Base-by-base conservation (phyloP, 495 filamentous ascomycete species). In the Hypoxylon subgilvum region DNA sequence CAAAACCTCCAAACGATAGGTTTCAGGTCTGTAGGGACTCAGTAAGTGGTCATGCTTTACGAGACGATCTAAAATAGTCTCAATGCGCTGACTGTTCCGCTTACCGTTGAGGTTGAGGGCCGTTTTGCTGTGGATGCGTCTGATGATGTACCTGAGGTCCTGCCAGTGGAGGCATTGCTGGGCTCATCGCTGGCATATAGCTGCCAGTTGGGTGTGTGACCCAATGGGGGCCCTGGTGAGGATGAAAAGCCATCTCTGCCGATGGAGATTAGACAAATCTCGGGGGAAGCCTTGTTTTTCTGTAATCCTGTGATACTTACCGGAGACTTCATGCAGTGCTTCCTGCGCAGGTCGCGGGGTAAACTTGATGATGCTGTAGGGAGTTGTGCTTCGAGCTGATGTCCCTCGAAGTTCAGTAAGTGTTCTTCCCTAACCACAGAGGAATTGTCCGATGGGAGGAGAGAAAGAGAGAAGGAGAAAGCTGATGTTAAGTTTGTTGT, bases 111-210 rank as follows among this genome's bases (percentile, higher is more conserved):
- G 23, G 32, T 39, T 45, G 43, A 52, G 65, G 41, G 22, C 60
- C 67, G 50, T 46, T 55, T 47, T 35, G 58, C 51, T 65, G 53
- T 60, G 58, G 40, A 44, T 55, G 63, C 51, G 45, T 39, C 18
- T 65, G 61, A 28, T 60, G 48, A 10, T 63, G 67, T 32, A 63
- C 41, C 16, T 69, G 67, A 40, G 67, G 52, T 1, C 39, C 32
- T 9, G 67, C 41, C n/a, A 65, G 31, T 34, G 52, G 66, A 27
- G 67, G 52, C 57, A 70, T 70, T 18, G 46, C 61, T 25, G 64
- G 60, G 52, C 58, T 63, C 67, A 70, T 70, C 17, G 62, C 60
- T 43, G 67, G 65, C 51, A 70, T 61, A 55, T 70, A 70, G 46
- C 62, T 45, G 16, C 59, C 59, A 34, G 34, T n/a, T 4, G 10